These are phyloP conservation scores for Wickerhamomyces ciferrii DNA, from an alignment of 805 yeast species.

Conservation along the genomic window DNA sequence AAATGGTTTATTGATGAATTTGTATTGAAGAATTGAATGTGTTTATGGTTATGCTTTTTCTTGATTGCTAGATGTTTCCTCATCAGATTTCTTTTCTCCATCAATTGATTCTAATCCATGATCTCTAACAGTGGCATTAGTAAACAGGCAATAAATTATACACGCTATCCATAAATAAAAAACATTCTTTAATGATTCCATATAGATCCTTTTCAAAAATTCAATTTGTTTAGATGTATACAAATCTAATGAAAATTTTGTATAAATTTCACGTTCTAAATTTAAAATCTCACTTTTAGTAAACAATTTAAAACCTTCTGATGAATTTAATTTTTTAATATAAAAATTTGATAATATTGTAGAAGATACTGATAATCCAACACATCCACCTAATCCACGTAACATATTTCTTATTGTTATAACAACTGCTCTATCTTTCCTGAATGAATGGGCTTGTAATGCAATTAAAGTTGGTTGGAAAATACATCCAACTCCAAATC, in stretches of 20 bases:
- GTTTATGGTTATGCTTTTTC: too few species aligned
- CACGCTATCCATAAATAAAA: conserved; percentile 1
- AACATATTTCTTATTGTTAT: conserved; percentile 48
- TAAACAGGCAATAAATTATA: background rate
- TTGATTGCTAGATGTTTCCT: too few species aligned
- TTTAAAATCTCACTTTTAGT: background rate
- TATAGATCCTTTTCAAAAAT: background rate
- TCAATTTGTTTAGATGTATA: background rate
- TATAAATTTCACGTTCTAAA: background rate
- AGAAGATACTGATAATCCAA: conserved; percentile 40
- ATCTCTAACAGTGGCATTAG: conserved; percentile 1
- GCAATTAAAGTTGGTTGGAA: conserved; percentile 25
- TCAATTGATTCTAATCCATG: conserved; percentile 2
- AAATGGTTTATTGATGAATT: conserved; percentile 64
- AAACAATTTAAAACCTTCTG: background rate
- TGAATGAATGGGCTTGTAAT: conserved; percentile 44
- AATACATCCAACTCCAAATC: conserved; percentile 25
- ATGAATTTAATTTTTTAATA: background rate
- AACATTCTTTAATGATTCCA: conserved; percentile 1
- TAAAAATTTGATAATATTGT: background rate
- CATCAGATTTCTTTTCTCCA: background rate
- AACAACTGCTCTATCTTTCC: conserved; percentile 49
- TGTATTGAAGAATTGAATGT: conserved; percentile 3
- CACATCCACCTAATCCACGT: conserved; percentile 51
- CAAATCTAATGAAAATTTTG: background rate